A percentile compares a stretch with the other conserved stretches of the same genome.
Evolutionary conservation across 345 rosid species (phyloP).

Genomic region (Nephelium lappaceum): DNA sequence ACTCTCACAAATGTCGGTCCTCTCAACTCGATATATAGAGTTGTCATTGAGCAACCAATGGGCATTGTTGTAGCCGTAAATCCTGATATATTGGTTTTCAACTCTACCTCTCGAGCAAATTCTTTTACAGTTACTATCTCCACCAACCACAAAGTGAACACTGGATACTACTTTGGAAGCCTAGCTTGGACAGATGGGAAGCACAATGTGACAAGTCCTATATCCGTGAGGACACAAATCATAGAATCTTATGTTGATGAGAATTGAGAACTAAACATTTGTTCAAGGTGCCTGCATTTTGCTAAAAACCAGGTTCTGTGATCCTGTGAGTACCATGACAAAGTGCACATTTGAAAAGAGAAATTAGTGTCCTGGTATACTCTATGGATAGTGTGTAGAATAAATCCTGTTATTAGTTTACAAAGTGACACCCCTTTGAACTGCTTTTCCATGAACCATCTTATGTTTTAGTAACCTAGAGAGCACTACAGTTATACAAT

Average conservation of each 20-base stretch:
- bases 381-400: too few relatives aligned
- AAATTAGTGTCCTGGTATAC: background rate
- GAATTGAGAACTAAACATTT: slow-evolving; percentile 1
- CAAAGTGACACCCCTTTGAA: too few relatives aligned
- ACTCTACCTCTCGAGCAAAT: slow-evolving; percentile 7
- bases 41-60: slow-evolving; percentile 30
- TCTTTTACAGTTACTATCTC: background rate
- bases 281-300: background rate
- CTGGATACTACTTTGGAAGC: background rate
- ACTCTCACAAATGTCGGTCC: background rate
- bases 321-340: too few relatives aligned
- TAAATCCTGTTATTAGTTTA: too few relatives aligned
- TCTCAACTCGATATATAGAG: background rate
- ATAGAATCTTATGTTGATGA: slow-evolving; percentile 21
- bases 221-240: slow-evolving; percentile 33
- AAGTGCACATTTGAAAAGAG: too few relatives aligned
- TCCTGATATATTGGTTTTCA: background rate
- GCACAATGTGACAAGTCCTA: slow-evolving; percentile 8
- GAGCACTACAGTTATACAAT: too few relatives aligned
- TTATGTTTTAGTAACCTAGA: too few relatives aligned
- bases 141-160: background rate
- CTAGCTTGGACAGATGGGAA: background rate
- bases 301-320: too few relatives aligned
- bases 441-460: too few relatives aligned
- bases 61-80: background rate